These are phyloP conservation scores for Maudiozyma turicensis DNA, from an alignment of 805 yeast genomes.

Conservation along the genomic window DNA sequence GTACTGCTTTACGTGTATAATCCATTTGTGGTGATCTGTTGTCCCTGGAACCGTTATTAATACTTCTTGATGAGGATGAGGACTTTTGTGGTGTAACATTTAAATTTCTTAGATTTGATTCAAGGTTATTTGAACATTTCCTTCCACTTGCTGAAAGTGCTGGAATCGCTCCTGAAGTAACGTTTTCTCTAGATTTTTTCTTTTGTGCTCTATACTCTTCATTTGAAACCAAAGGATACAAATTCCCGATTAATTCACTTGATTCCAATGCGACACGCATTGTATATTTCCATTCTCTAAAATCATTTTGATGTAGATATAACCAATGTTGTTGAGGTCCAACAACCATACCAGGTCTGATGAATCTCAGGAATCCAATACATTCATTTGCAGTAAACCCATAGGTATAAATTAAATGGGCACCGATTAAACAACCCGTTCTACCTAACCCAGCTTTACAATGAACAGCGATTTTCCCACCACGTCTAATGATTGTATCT, in stretches of 20 bases:
- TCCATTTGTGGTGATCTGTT: conserved; percentile 5
- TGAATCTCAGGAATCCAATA: conserved; percentile 90
- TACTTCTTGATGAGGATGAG: conserved; percentile 7
- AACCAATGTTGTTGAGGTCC: conserved; percentile 99
- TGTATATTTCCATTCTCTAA: conserved; percentile 91
- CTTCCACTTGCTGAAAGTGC: conserved; percentile 5
- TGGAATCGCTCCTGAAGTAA: neutral
- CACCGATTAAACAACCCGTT: conserved; percentile 96
- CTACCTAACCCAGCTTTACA: conserved; percentile 98
- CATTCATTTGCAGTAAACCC: conserved; percentile 97
- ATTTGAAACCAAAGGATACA: conserved; percentile 49
- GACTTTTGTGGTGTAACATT: conserved; percentile 29
- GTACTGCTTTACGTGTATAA: conserved; percentile 42
- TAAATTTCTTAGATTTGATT: conserved; percentile 12
- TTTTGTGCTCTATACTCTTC: conserved; percentile 52
- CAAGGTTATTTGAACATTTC: conserved; percentile 18
- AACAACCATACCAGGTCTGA: conserved; percentile 99
- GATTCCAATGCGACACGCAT: conserved; percentile 69
- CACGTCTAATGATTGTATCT: conserved; percentile 72
- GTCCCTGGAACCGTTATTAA: conserved; percentile 16
- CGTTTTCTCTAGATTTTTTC: conserved; percentile 23
- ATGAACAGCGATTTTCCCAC: conserved; percentile 96
- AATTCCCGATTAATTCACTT: conserved; percentile 57
- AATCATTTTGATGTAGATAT: conserved; percentile 89
- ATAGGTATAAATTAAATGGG: conserved; percentile 89